Evolutionary conservation across 2,329 filamentous ascomycete species (phyloP).

Genomic region (Ceratocystiopsis brevicomis): DNA sequence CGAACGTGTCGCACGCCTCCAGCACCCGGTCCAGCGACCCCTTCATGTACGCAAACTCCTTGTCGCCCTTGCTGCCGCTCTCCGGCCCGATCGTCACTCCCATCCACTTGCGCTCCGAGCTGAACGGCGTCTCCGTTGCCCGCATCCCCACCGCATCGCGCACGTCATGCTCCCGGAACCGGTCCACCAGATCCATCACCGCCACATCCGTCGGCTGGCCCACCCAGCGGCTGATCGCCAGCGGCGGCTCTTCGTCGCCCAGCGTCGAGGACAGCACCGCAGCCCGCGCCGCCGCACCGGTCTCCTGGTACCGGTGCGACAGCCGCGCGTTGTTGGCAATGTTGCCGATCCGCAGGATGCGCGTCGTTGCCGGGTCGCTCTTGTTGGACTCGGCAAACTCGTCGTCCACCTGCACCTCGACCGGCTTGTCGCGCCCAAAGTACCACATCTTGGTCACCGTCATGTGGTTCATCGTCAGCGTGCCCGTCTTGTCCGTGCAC

Average conservation of each 20-base stretch:
- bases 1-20: constrained; percentile 73
- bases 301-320: constrained; percentile 50
- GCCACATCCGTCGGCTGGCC: constrained; percentile 95
- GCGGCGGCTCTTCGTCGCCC: constrained; percentile 35
- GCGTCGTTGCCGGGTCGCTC: constrained; percentile 42
- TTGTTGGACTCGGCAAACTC: neutral
- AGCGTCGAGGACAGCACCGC: constrained; percentile 76
- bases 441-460: constrained; percentile 94
- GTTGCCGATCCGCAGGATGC: constrained; percentile 79
- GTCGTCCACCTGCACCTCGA: constrained; percentile 28
- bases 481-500: constrained; percentile 95
- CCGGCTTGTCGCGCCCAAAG: constrained; percentile 44
- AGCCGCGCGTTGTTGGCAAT: constrained; percentile 89
- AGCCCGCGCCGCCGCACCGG: constrained; percentile 45
- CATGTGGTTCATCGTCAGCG: constrained; percentile 95
- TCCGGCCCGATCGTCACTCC: constrained; percentile 64
- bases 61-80: constrained; percentile 30
- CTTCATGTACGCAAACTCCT: constrained; percentile 85
- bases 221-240: constrained; percentile 70
- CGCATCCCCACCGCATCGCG: constrained; percentile 70
- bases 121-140: constrained; percentile 78
- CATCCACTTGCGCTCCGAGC: constrained; percentile 98
- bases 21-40: constrained; percentile 80
- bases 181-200: constrained; percentile 83
- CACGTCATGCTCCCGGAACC: constrained; percentile 79